phyloP scores from a whole-genome alignment of 192 early-diverging fungal species.

The Jimgerdemannia flammicorona region DNA sequence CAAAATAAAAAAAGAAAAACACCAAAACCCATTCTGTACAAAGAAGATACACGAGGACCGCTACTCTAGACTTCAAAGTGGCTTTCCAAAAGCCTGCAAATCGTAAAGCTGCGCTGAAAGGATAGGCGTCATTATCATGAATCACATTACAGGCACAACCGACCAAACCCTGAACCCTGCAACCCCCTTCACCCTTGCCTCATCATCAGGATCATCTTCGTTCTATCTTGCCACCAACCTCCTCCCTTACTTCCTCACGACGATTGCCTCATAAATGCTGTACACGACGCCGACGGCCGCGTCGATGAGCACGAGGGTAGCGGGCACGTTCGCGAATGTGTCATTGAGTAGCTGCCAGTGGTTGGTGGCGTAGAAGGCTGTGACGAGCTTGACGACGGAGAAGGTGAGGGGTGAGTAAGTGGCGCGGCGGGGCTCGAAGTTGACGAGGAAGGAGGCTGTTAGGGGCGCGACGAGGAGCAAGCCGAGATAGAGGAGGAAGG shows the following conservation, averaged over 20 bases:
- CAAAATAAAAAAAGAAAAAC: background rate
- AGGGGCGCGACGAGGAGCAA: background rate
- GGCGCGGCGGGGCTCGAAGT: background rate
- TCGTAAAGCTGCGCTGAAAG: background rate
- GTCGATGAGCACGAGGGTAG: background rate
- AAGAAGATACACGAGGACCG: background rate
- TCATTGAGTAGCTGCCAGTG: background rate
- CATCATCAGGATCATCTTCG: background rate
- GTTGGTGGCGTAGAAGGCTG: background rate
- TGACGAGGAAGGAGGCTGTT: background rate
- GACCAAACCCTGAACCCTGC: background rate
- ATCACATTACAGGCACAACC: background rate
- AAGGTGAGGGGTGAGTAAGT: constrained; percentile 3
- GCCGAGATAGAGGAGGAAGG: background rate
- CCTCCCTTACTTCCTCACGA: background rate
- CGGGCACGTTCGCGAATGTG: background rate
- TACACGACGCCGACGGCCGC: background rate
- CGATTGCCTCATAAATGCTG: background rate
- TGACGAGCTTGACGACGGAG: constrained; percentile 1
- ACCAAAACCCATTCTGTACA: background rate
- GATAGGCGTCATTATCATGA: background rate
- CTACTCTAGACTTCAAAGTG: background rate
- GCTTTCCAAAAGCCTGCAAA: background rate
- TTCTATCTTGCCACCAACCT: background rate
- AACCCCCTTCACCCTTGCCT: background rate